These are phyloP conservation scores for Solidago caesia DNA, from an alignment of 129 eudicot species.

Conservation along the genomic window DNA sequence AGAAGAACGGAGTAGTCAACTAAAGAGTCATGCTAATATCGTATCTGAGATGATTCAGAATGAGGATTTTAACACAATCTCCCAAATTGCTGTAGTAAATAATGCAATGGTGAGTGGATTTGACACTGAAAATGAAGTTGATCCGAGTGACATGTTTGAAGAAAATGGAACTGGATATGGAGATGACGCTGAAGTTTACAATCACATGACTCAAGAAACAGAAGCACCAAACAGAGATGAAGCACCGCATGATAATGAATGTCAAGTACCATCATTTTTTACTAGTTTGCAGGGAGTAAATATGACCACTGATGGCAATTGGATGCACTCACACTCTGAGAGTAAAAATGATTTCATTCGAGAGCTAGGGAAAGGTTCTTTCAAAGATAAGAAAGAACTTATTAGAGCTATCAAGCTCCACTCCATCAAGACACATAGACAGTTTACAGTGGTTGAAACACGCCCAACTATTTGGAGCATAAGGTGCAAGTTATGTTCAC, in stretches of 20 bases:
- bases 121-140: not conserved
- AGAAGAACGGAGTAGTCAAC: too few species aligned
- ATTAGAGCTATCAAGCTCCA: too few species aligned
- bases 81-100: not conserved
- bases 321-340: not conserved
- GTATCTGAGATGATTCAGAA: constrained; percentile 1
- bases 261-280: not conserved
- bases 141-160: not conserved
- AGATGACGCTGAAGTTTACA: not conserved
- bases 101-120: constrained; percentile 6
- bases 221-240: too few species aligned
- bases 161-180: constrained; percentile 5
- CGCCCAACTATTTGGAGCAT: too few species aligned
- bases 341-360: too few species aligned
- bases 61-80: not conserved
- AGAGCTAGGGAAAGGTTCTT: too few species aligned
- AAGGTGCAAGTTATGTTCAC: too few species aligned
- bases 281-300: not conserved
- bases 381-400: too few species aligned
- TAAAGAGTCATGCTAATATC: not conserved
- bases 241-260: too few species aligned
- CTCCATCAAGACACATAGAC: too few species aligned
- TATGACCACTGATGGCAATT: not conserved
- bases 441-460: too few species aligned
- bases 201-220: too few species aligned